A percentile compares a stretch with the other conserved stretches of the same genome.
Evolutionary conservation across 495 filamentous ascomycete species (phyloP).

Genomic region (Penicillium verhagenii): DNA sequence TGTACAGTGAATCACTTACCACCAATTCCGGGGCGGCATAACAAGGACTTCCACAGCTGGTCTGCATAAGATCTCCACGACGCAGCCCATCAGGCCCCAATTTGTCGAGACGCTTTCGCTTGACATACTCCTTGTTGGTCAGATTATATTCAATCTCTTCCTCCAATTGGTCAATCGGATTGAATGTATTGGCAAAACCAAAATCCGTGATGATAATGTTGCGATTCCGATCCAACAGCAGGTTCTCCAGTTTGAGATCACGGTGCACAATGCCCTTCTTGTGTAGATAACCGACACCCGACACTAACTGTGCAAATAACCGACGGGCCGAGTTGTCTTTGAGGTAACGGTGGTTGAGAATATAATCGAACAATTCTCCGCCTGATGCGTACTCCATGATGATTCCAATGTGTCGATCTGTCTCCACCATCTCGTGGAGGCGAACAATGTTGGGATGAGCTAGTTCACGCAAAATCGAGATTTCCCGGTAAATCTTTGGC

Average conservation of each 20-base stretch:
- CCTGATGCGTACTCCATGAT: conserved; percentile 98
- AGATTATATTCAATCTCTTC: conserved; percentile 90
- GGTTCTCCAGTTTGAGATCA: conserved; percentile 95
- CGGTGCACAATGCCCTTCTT: conserved; percentile 99
- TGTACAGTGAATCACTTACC: conserved; percentile 96
- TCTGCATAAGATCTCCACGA: conserved; percentile 61
- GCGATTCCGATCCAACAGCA: conserved; percentile 90
- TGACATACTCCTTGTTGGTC: conserved; percentile 80
- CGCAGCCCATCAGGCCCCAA: conserved; percentile 80
- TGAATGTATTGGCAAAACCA: conserved; percentile 97
- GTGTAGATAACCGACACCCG: conserved; percentile 95
- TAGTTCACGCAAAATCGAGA: conserved; percentile 80
- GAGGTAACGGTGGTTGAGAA: conserved; percentile 91
- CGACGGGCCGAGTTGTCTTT: conserved; percentile 89
- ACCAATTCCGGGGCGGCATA: conserved; percentile 98
- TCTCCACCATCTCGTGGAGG: conserved; percentile 98
- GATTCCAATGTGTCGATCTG: conserved; percentile 93
- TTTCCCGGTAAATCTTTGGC: conserved; percentile 96
- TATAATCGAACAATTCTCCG: conserved; percentile 97
- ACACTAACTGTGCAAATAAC: conserved; percentile 93
- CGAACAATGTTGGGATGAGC: conserved; percentile 96
- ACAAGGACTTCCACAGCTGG: conserved; percentile 64
- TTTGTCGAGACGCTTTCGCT: conserved; percentile 74
- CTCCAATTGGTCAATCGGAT: conserved; percentile 79
- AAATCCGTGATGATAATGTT: conserved; percentile 99